phyloP scores from a whole-genome alignment of 352 stramenopile genomes.

The Phytopythium vexans region DNA sequence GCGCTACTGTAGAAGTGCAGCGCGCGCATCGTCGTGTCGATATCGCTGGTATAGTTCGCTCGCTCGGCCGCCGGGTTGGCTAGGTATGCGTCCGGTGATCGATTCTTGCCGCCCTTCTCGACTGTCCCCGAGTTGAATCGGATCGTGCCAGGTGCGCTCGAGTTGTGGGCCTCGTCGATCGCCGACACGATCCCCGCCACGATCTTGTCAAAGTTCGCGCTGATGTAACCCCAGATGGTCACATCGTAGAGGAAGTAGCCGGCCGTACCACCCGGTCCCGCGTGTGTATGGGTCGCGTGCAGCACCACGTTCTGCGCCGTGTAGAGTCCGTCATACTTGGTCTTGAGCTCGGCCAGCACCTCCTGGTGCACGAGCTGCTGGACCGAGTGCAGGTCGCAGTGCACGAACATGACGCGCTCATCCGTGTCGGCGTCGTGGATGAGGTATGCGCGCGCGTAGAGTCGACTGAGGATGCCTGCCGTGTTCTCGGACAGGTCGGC shows the following conservation, averaged over 20 bases:
- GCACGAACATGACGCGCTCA: conserved; percentile 41
- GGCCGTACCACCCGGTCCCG: conserved; percentile 60
- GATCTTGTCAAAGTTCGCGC: conserved; percentile 62
- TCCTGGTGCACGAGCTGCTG: conserved; percentile 56
- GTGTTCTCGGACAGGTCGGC: conserved; percentile 38
- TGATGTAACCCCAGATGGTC: conserved; percentile 38
- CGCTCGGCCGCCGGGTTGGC: conserved; percentile 65
- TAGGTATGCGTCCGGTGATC: conserved; percentile 64
- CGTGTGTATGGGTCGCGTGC: conserved; percentile 84
- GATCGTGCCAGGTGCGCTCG: conserved; percentile 41
- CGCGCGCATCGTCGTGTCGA: conserved; percentile 68
- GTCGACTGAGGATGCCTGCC: conserved; percentile 55
- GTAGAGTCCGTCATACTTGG: conserved; percentile 42
- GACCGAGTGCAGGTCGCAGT: conserved; percentile 41
- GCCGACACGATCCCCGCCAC: conserved; percentile 61
- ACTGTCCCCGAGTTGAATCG: conserved; percentile 29
- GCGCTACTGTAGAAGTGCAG: conserved; percentile 40
- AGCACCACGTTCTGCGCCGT: conserved; percentile 65
- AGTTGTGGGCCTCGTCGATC: conserved; percentile 57
- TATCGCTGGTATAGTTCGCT: conserved; percentile 47
- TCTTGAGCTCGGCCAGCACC: conserved; percentile 32
- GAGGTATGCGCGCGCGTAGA: conserved; percentile 64
- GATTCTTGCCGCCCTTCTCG: conserved; percentile 55
- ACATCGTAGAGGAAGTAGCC: conserved; percentile 76
- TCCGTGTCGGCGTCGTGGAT: conserved; percentile 34